Conservation (phyloP, 2,329 filamentous ascomycete species). For the Zelopaecilomyces penicillatus region DNA sequence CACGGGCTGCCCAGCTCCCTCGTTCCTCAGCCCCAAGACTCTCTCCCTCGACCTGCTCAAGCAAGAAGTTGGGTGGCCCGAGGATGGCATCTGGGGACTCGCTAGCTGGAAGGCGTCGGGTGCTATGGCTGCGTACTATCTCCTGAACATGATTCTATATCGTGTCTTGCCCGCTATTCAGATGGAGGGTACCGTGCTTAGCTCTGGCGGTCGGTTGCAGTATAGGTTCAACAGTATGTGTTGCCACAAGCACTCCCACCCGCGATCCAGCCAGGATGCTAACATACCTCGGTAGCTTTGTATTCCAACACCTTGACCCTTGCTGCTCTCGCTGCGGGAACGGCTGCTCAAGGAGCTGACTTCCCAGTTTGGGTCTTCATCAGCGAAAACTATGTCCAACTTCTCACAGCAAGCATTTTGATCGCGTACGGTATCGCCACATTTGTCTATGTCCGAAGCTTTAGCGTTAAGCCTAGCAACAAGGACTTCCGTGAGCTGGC, state of each 20-base stretch:
- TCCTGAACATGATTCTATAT: conserved; percentile 66
- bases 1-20: conserved; percentile 81
- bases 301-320: conserved; percentile 67
- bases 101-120: conserved; percentile 59
- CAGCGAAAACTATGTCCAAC: conserved; percentile 79
- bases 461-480: conserved; percentile 70
- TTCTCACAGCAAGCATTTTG: conserved; percentile 74
- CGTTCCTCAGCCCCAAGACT: conserved; percentile 63
- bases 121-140: conserved; percentile 71
- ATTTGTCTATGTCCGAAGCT: conserved; percentile 76
- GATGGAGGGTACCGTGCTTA: conserved; percentile 60
- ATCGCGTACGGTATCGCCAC: conserved; percentile 65
- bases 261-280: conserved; percentile 2
- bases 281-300: conserved; percentile 48
- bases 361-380: conserved; percentile 91
- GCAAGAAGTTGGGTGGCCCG: conserved; percentile 72
- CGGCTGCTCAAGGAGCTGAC: conserved; percentile 65
- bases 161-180: conserved; percentile 67
- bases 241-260: not conserved
- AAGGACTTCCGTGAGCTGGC: conserved; percentile 68
- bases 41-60: conserved; percentile 67
- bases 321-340: conserved; percentile 64
- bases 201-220: conserved; percentile 63
- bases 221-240: conserved; percentile 70
- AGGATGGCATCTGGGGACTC: conserved; percentile 60